These are phyloP conservation scores for Phytopythium mirpurense DNA, from an alignment of 352 stramenopile species.

Conservation along the genomic window DNA sequence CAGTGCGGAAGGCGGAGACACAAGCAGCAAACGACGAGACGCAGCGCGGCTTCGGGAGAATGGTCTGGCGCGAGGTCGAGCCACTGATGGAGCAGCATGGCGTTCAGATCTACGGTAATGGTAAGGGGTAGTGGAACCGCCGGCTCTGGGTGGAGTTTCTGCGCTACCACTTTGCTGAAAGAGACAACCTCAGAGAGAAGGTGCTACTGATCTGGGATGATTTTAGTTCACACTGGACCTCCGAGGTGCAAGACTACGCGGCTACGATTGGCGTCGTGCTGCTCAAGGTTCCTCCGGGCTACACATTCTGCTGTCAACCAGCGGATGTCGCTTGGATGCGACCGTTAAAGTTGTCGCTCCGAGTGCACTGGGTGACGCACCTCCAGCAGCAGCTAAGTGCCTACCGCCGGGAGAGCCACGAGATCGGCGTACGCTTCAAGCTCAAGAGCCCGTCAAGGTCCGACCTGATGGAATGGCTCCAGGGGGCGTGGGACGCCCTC, in stretches of 20 bases:
- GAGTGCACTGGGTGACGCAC: background rate
- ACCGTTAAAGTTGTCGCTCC: constrained; percentile 1
- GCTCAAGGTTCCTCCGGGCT: constrained; percentile 2
- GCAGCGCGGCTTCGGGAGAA: no score
- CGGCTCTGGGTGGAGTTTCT: constrained; percentile 11
- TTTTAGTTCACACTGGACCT: constrained; percentile 12
- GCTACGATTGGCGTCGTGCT: background rate
- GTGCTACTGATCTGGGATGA: constrained; percentile 17
- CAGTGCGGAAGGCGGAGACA: no score
- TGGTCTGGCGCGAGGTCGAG: no score
- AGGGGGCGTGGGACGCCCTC: no score
- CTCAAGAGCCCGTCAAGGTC: no score
- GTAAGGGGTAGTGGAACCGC: constrained; percentile 10
- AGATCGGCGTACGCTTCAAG: no score
- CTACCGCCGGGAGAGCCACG: no score
- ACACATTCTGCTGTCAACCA: constrained; percentile 8
- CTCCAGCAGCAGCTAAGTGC: no score
- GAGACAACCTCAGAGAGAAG: constrained; percentile 2
- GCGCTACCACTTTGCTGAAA: constrained; percentile 9
- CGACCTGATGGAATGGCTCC: no score
- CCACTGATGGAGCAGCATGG: no score
- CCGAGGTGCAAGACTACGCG: constrained; percentile 3
- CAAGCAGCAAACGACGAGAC: no score
- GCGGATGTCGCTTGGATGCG: constrained; percentile 7
- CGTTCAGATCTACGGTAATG: constrained; percentile 17